These are phyloP conservation scores for Lentinula aciculospora DNA, from an alignment of 768 basidiomycete genomes.

Conservation along the genomic window DNA sequence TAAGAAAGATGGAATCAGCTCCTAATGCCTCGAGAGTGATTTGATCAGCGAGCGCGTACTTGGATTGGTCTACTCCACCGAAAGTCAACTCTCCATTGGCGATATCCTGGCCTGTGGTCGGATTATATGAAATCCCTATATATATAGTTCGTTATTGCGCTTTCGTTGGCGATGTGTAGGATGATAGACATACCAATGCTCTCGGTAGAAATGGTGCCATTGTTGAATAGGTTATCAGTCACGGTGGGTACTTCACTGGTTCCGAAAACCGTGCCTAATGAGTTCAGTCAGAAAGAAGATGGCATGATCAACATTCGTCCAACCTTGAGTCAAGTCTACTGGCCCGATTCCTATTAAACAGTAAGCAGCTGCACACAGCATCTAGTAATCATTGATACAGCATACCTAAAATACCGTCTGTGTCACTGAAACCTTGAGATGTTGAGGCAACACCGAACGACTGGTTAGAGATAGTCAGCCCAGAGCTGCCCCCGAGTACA, in stretches of 20 bases:
- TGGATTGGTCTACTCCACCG: slow-evolving; percentile 43
- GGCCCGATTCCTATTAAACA: slow-evolving; percentile 37
- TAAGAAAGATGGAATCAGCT: background rate
- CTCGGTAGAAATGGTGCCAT: slow-evolving; percentile 39
- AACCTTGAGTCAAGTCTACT: slow-evolving; percentile 36
- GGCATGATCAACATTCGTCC: background rate
- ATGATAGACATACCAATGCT: slow-evolving; percentile 34
- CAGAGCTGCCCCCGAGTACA: slow-evolving; percentile 2
- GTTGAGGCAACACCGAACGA: slow-evolving; percentile 40
- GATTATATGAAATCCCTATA: slow-evolving; percentile 40
- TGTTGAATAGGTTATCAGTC: slow-evolving; percentile 48
- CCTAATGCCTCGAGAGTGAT: background rate
- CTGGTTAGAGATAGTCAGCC: slow-evolving; percentile 39
- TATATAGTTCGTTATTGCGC: slow-evolving; percentile 15
- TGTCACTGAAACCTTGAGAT: slow-evolving; percentile 36
- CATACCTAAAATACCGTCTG: slow-evolving; percentile 51
- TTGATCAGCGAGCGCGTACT: slow-evolving; percentile 25
- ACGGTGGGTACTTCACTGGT: slow-evolving; percentile 42
- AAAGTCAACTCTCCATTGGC: slow-evolving; percentile 53
- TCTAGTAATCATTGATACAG: background rate
- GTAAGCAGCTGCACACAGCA: background rate
- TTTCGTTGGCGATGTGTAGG: background rate
- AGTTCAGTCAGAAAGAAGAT: background rate
- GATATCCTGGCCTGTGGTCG: slow-evolving; percentile 29
- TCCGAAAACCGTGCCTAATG: slow-evolving; percentile 30